A percentile compares a stretch with the other conserved stretches of the same genome.
These are phyloP conservation scores for Candida insectalens DNA, from an alignment of 805 yeast genomes.

Conservation along the genomic window DNA sequence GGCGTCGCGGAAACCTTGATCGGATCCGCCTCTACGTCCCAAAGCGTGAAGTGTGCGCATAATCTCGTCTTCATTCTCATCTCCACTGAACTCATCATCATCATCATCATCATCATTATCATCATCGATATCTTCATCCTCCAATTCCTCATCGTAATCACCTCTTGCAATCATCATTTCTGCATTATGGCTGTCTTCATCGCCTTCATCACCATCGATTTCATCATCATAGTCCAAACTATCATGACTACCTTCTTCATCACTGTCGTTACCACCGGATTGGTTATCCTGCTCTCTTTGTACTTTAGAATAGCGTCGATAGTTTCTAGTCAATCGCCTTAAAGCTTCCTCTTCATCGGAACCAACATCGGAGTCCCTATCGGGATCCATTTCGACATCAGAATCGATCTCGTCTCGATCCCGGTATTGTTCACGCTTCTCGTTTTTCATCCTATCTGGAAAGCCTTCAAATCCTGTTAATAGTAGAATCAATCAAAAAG, in stretches of 20 bases:
- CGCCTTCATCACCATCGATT: conserved; percentile 2
- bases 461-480: too few relatives aligned
- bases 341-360: conserved; percentile 19
- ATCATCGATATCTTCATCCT: conserved; percentile 10
- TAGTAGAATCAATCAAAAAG: too few relatives aligned
- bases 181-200: conserved; percentile 7
- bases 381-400: background rate
- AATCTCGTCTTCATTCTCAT: conserved; percentile 11
- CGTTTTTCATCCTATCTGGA: too few relatives aligned
- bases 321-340: conserved; percentile 30
- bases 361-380: conserved; percentile 3
- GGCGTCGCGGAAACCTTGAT: conserved; percentile 15
- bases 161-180: conserved; percentile 15
- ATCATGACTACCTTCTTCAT: conserved; percentile 1
- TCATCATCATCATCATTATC: conserved; percentile 10
- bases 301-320: conserved; percentile 22
- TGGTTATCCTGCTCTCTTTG: conserved; percentile 3
- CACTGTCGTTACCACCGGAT: conserved; percentile 11
- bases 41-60: background rate
- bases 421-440: too few relatives aligned
- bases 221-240: background rate
- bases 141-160: conserved; percentile 4
- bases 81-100: conserved; percentile 14
- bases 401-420: too few relatives aligned
- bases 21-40: background rate